phyloP scores from a whole-genome alignment of 2,329 filamentous ascomycete species.

The Diaporthe sp. region DNA sequence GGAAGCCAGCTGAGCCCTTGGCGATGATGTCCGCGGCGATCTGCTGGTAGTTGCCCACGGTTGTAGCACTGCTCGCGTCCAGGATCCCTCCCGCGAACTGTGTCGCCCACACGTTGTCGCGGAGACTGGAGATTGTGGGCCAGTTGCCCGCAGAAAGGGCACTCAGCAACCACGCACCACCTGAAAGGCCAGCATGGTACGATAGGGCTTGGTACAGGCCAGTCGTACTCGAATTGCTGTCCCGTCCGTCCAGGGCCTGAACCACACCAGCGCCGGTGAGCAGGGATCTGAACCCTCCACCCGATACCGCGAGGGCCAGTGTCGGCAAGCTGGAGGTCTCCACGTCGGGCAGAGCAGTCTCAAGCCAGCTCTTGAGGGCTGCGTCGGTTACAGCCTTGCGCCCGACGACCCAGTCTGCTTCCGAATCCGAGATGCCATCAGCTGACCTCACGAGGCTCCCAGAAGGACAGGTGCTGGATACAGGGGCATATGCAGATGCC shows the following conservation, averaged over 20 bases:
- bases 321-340: slow-evolving; percentile 35
- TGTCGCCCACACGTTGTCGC: slow-evolving; percentile 25
- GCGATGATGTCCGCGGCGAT: slow-evolving; percentile 25
- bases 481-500: slow-evolving; percentile 22
- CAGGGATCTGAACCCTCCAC: slow-evolving; percentile 44
- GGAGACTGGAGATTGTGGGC: slow-evolving; percentile 34
- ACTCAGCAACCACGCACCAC: slow-evolving; percentile 40
- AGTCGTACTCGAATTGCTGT: slow-evolving; percentile 35
- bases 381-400: slow-evolving; percentile 28
- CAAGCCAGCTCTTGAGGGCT: slow-evolving; percentile 28
- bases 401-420: slow-evolving; percentile 11
- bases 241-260: slow-evolving; percentile 40
- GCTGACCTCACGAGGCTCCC: slow-evolving; percentile 30
- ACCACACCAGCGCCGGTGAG: slow-evolving; percentile 44
- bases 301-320: slow-evolving; percentile 41
- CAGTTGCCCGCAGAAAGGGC: slow-evolving; percentile 37
- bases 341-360: slow-evolving; percentile 17
- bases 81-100: slow-evolving; percentile 30
- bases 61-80: slow-evolving; percentile 7
- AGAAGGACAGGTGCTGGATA: slow-evolving; percentile 15
- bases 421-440: slow-evolving; percentile 28
- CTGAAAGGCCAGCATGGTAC: slow-evolving; percentile 39
- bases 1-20: slow-evolving; percentile 28
- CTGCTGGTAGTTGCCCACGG: slow-evolving; percentile 14
- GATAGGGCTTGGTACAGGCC: slow-evolving; percentile 38